These are phyloP conservation scores for Hordeum marinum DNA, from an alignment of 176 grass and related monocot genomes.

Conservation along the genomic window DNA sequence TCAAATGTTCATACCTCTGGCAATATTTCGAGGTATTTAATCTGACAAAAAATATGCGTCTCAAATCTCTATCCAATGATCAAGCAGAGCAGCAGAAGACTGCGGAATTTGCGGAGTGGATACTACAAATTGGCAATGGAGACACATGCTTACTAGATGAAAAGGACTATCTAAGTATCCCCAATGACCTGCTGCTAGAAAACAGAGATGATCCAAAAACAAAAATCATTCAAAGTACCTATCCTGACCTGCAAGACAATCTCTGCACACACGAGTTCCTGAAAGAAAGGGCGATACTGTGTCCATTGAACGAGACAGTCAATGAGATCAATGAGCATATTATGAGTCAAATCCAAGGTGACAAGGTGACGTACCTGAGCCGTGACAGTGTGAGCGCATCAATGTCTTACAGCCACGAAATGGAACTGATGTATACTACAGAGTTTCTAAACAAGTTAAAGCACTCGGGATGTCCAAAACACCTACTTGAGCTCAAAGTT, in stretches of 20 bases:
- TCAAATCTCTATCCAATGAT: neutral
- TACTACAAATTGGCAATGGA: constrained; percentile 3
- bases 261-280: neutral
- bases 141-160: neutral
- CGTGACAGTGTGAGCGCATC: constrained; percentile 11
- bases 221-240: neutral
- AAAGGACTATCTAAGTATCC: neutral
- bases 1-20: constrained; percentile 18
- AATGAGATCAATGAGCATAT: neutral
- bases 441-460: constrained; percentile 13
- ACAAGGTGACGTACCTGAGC: constrained; percentile 2
- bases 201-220: neutral
- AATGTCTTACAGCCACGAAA: neutral
- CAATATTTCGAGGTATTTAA: neutral
- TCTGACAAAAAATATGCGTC: constrained; percentile 7
- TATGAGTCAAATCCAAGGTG: neutral
- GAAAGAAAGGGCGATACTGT: neutral
- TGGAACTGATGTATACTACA: neutral
- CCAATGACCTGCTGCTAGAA: neutral
- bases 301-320: neutral
- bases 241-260: neutral
- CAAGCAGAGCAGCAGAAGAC: neutral
- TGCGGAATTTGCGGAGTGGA: neutral
- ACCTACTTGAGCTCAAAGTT: constrained; percentile 11
- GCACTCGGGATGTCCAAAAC: neutral